Evolutionary conservation across 2,329 filamentous ascomycete species (phyloP), one percentile per base, ranked within the genome.

Genomic region (Fusarium setosum): DNA sequence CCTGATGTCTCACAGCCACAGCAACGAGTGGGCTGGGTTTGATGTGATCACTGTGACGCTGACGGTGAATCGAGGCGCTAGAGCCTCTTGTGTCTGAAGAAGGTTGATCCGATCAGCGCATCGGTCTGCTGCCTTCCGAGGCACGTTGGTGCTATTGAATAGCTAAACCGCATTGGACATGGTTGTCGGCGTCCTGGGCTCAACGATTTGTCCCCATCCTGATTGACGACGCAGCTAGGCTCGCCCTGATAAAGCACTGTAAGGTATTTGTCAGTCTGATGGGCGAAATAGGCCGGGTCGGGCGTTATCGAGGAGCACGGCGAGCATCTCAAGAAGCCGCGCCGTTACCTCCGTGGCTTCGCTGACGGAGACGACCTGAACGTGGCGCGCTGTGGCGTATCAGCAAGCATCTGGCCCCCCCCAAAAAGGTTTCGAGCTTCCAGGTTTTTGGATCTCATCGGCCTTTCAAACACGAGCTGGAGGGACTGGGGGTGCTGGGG

Each of bases 371-470:
- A 31, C 56, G 41, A 54, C 61, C 58, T 58, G 52, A 61, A 63
- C 40, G 69, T 72, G 68, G 69, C 69, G 61, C 37, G 41, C 31
- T 63, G 58, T 72, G 67, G 63, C 57, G 68, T 41, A 71, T 60
- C 48, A 47, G 56, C 41, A 40, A 41, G 52, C 48, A 48, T 52
- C 59, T 45, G 32, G 12, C 41, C 51, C 44, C 51, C 44, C 17
- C 45, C 21, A 47, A 53, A 61, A 54, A 53, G 18, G 35, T 31
- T 31, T 63, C 53, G 35, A 15, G 44, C 26, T 53, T 56, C 41
- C 49, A 54, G 49, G 42, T 65, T 67, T 60, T 48, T 50, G 35
- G 23, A 57, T 54, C 38, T 56, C 51, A 54, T 56, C 52, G 54
- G 34, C 23, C 41, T 59, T 45, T 61, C 31, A 18, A 67, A 57